These are phyloP conservation scores for Cephalotrichum gorgonifer DNA, from an alignment of 2,329 filamentous ascomycete species.

Conservation along the genomic window DNA sequence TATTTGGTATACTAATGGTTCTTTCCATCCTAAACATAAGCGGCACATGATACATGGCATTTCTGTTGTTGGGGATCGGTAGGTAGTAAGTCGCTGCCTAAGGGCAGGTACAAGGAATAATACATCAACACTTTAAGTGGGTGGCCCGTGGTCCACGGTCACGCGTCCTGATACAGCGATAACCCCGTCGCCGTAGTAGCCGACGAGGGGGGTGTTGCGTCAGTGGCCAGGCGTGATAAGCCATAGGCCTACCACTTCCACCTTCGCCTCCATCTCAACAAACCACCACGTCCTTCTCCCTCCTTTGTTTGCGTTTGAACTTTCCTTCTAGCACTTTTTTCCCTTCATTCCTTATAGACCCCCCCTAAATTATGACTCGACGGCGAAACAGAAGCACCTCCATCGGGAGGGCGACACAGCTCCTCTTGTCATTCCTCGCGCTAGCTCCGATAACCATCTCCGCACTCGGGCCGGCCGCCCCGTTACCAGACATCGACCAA, in stretches of 20 bases:
- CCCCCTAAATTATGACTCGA: not conserved
- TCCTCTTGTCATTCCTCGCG: slow-evolving; percentile 59
- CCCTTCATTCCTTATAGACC: not conserved
- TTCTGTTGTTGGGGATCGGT: too few species aligned
- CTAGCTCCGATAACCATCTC: slow-evolving; percentile 34
- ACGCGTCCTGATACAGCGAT: too few species aligned
- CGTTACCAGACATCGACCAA: slow-evolving; percentile 28
- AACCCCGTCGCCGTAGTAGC: too few species aligned
- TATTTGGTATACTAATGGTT: too few species aligned
- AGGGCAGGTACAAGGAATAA: too few species aligned
- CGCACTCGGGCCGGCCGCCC: slow-evolving; percentile 16
- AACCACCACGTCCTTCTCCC: not conserved
- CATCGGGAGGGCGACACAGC: slow-evolving; percentile 48
- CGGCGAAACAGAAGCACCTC: slow-evolving; percentile 33
- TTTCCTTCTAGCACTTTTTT: not conserved
- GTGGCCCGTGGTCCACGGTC: slow-evolving; percentile 4
- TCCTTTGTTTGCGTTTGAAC: not conserved
- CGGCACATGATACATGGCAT: too few species aligned
- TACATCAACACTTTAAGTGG: too few species aligned
- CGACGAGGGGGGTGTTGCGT: too few species aligned
- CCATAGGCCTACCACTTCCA: slow-evolving; percentile 1
- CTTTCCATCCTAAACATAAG: too few species aligned
- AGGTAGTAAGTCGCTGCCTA: too few species aligned
- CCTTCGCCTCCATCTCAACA: slow-evolving; percentile 4
- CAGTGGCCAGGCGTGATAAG: too few species aligned